phyloP scores from a whole-genome alignment of 176 grass and related monocot genomes.

The Dendrocalamus sinicus region DNA sequence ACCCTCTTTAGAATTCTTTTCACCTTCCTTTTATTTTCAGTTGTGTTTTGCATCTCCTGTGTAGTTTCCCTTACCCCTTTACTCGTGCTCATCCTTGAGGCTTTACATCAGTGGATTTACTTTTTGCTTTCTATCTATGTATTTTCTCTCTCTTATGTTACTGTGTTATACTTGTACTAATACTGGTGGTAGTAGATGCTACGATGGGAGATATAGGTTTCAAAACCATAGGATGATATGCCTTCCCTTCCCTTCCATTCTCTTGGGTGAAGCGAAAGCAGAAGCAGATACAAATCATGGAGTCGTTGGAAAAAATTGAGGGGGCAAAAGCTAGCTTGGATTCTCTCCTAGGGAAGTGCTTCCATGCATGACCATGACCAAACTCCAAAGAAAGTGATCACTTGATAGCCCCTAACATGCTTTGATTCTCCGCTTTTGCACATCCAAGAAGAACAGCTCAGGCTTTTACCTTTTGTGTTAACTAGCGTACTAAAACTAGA shows the following conservation, averaged over 20 bases:
- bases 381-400: constrained; percentile 84
- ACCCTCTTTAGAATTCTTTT: constrained; percentile 66
- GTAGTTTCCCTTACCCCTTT: constrained; percentile 57
- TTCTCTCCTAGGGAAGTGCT: constrained; percentile 93
- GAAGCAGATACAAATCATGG: constrained; percentile 56
- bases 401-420: constrained; percentile 83
- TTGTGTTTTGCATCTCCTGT: constrained; percentile 57
- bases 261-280: constrained; percentile 81
- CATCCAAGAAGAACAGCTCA: constrained; percentile 57
- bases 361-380: constrained; percentile 79
- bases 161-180: constrained; percentile 46
- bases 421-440: constrained; percentile 87
- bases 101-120: constrained; percentile 81
- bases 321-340: constrained; percentile 69
- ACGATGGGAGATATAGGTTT: constrained; percentile 55
- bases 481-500: constrained; percentile 29
- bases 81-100: constrained; percentile 55
- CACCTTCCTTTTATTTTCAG: constrained; percentile 39
- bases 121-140: constrained; percentile 81
- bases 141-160: constrained; percentile 47
- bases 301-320: constrained; percentile 54
- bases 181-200: constrained; percentile 44
- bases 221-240: constrained; percentile 83
- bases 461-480: constrained; percentile 67
- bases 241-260: constrained; percentile 79